These are phyloP conservation scores for Zymoseptoria ardabiliae DNA, from an alignment of 2,329 filamentous ascomycete genomes.

Conservation along the genomic window DNA sequence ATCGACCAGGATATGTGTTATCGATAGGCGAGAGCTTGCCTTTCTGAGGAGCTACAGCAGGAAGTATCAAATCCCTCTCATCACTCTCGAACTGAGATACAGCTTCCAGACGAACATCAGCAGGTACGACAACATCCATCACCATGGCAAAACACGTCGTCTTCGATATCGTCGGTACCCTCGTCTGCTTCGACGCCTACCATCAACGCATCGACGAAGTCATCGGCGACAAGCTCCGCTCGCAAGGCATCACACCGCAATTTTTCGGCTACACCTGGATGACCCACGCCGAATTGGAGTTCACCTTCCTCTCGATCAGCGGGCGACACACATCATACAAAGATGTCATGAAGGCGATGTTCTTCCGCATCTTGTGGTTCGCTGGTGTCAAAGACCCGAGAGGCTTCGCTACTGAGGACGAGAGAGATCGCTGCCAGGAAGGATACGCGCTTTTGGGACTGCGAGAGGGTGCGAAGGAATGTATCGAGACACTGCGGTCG, in stretches of 20 bases:
- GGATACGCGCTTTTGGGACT: slow-evolving; percentile 32
- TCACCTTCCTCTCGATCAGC: slow-evolving; percentile 43
- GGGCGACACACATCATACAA: slow-evolving; percentile 39
- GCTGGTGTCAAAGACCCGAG: slow-evolving; percentile 40
- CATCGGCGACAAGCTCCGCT: slow-evolving; percentile 37
- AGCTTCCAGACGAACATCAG: not conserved
- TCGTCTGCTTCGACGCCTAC: slow-evolving; percentile 41
- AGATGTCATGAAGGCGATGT: slow-evolving; percentile 38
- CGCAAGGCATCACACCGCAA: slow-evolving; percentile 35
- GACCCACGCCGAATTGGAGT: slow-evolving; percentile 43
- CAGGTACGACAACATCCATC: not conserved
- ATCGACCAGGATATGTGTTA: not conserved
- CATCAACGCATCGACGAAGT: slow-evolving; percentile 35
- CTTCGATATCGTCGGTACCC: slow-evolving; percentile 45
- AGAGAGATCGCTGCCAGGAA: slow-evolving; percentile 35
- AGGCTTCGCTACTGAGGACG: slow-evolving; percentile 36
- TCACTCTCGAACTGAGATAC: not conserved
- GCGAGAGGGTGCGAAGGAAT: slow-evolving; percentile 36
- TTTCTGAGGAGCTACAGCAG: not conserved
- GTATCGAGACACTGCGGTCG: slow-evolving; percentile 37
- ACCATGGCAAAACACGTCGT: slow-evolving; percentile 24
- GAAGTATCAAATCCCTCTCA: not conserved
- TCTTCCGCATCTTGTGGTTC: slow-evolving; percentile 44
- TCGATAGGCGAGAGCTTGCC: not conserved
- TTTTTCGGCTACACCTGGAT: slow-evolving; percentile 44